Base-by-base conservation (phyloP, 139 green algal genomes). In the Chlamydomonas incerta region DNA sequence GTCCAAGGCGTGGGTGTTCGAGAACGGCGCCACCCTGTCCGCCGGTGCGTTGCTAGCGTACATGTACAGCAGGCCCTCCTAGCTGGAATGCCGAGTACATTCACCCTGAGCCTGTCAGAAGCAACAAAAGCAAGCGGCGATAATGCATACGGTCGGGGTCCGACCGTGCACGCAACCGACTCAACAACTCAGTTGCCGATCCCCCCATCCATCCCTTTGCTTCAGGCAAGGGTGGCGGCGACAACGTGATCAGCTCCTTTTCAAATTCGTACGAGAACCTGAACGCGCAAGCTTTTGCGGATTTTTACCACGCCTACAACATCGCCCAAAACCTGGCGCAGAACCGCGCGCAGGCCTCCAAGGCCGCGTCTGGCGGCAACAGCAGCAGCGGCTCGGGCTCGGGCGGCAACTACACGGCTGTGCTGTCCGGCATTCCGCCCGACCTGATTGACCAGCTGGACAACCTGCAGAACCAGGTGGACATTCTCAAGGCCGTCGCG, bases 241-340 rank as follows among this genome's bases (percentile, higher is more conserved):
- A 66, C 24, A n/a, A 70, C n/a, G 63, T 70, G 18, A 37, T 70
- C 63, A 70, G 63, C 63, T 37, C 63, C 29, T 70, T 70, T 13
- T 3, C 63, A 14, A 10, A 11, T 29, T 35, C 6, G 29, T 70
- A 70, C 9, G n/a, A 70, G 4, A 31, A 26, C 29, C 3, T 37
- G 29, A 70, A 70, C 63, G 14, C 63, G 6, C 63, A 70, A 13
- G 6, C 28, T n/a, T 83, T 83, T n/a, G 76, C 76, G 2, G 76
- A 83, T 28, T 83, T 83, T 37, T 83, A 71, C 76, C 60, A 83
- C 60, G 60, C 41, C 26, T 83, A 83, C 37, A 73, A n/a, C 76
- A 5, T 60, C 23, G 11, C 31, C 23, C 62, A 62, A 13, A 83
- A 73, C 62, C 34, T n/a, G 46, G n/a, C 50, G 60, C 63, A 70